Evolutionary conservation across 2,329 filamentous ascomycete genomes (phyloP).

Genomic region (Paecilomyces fulvus): DNA sequence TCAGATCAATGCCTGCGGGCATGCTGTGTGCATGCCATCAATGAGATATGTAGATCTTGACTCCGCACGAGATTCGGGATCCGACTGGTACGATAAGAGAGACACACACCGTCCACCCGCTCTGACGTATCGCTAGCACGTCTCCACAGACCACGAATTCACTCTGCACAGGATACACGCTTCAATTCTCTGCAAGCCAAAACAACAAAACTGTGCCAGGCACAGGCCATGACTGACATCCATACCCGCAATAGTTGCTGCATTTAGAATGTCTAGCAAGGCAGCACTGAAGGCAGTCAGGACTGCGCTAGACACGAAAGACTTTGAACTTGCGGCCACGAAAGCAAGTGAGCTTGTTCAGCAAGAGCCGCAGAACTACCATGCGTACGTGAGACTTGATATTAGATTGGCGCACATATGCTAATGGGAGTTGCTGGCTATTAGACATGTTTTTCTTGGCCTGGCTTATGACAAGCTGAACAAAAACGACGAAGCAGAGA

Average conservation of each 20-base stretch:
- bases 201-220: background rate
- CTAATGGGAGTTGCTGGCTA: constrained; percentile 6
- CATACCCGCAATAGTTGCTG: constrained; percentile 70
- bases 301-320: constrained; percentile 65
- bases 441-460: constrained; percentile 73
- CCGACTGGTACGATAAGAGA: constrained; percentile 10
- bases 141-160: constrained; percentile 11
- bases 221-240: constrained; percentile 37
- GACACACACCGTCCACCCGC: constrained; percentile 9
- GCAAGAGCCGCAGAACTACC: constrained; percentile 70
- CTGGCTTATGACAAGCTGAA: constrained; percentile 74
- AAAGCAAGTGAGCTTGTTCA: constrained; percentile 62
- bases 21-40: background rate
- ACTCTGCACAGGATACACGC: constrained; percentile 1
- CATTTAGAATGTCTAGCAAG: constrained; percentile 48
- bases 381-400: constrained; percentile 50
- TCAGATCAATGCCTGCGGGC: background rate
- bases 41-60: background rate
- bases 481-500: constrained; percentile 63
- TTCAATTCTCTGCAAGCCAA: background rate
- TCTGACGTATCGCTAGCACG: constrained; percentile 10
- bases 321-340: constrained; percentile 66
- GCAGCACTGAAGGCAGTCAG: constrained; percentile 73
- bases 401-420: constrained; percentile 1
- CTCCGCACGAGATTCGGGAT: background rate